phyloP scores from a whole-genome alignment of 306 rosid species.

The Purshia tridentata region DNA sequence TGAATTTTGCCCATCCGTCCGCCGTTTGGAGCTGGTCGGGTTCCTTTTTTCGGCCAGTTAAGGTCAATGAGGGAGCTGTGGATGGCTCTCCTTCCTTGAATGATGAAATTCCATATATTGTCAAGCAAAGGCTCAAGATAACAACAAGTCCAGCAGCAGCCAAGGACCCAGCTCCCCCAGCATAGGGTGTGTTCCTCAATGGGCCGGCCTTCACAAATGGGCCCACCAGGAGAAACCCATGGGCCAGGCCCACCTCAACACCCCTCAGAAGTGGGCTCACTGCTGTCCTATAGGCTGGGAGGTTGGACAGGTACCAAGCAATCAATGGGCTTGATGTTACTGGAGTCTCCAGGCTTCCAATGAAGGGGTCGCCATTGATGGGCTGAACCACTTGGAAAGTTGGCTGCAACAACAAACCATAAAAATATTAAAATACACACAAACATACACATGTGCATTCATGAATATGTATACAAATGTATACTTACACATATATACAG shows the following conservation, averaged over 20 bases:
- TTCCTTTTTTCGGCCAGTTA: conserved; percentile 83
- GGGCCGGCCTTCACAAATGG: conserved; percentile 97
- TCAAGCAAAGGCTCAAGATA: conserved; percentile 71
- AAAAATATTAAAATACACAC: not conserved
- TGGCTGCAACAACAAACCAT: conserved; percentile 39
- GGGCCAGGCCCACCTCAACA: conserved; percentile 89
- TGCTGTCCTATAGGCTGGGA: conserved; percentile 91
- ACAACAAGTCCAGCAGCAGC: conserved; percentile 89
- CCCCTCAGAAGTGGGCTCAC: conserved; percentile 90
- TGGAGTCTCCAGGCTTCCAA: conserved; percentile 96
- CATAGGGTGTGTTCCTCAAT: conserved; percentile 62
- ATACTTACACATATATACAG: not conserved
- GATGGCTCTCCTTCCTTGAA: conserved; percentile 96
- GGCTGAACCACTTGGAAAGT: conserved; percentile 89
- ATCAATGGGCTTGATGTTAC: conserved; percentile 91
- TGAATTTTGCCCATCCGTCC: conserved; percentile 93
- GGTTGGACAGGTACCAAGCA: conserved; percentile 95
- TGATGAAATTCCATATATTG: conserved; percentile 75
- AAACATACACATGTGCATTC: too few relatives aligned
- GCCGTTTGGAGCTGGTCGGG: conserved; percentile 94
- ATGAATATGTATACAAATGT: not conserved
- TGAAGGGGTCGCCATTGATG: conserved; percentile 96
- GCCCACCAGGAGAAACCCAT: conserved; percentile 77
- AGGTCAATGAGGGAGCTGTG: conserved; percentile 66
- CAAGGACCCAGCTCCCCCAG: conserved; percentile 76